Conservation (phyloP, 495 filamentous ascomycete species). For the Neurospora sp. region DNA sequence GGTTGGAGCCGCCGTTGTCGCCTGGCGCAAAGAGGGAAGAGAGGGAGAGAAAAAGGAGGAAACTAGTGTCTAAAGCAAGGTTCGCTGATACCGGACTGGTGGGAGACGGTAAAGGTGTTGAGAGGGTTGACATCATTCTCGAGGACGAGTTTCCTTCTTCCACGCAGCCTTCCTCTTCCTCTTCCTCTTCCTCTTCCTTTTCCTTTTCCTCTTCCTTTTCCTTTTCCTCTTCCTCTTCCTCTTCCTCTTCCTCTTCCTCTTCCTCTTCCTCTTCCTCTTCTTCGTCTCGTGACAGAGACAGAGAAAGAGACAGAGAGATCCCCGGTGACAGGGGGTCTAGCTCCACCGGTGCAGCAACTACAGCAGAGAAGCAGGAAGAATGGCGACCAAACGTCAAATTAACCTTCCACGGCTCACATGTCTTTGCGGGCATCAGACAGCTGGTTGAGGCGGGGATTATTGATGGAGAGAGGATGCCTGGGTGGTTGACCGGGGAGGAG, state of each 20-base stretch:
- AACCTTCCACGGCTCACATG: slow-evolving; percentile 61
- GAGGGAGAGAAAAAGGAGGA: slow-evolving; percentile 31
- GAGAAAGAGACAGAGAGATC: neutral
- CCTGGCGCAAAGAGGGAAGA: slow-evolving; percentile 23
- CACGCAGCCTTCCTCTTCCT: neutral
- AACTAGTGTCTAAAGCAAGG: slow-evolving; percentile 38
- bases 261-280: neutral
- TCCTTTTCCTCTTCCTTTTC: neutral
- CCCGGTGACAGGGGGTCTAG: slow-evolving; percentile 11
- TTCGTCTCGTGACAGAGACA: neutral
- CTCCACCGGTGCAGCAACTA: slow-evolving; percentile 6
- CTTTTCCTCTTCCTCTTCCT: neutral
- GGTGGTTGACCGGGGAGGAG: slow-evolving; percentile 87
- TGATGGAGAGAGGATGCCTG: slow-evolving; percentile 67
- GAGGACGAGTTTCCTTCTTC: slow-evolving; percentile 41
- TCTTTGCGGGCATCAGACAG: slow-evolving; percentile 71
- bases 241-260: neutral
- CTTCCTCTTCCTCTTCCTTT: neutral
- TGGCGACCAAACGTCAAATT: slow-evolving; percentile 54
- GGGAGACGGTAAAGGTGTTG: slow-evolving; percentile 47
- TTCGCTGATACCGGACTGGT: slow-evolving; percentile 42
- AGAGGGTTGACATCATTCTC: slow-evolving; percentile 50
- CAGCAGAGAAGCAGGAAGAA: slow-evolving; percentile 20
- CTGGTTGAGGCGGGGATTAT: slow-evolving; percentile 65
- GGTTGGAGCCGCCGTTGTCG: slow-evolving; percentile 12